Evolutionary conservation across 2,329 filamentous ascomycete species (phyloP), one percentile per base, ranked within the genome.

Genomic region (Aspergillus sp.): DNA sequence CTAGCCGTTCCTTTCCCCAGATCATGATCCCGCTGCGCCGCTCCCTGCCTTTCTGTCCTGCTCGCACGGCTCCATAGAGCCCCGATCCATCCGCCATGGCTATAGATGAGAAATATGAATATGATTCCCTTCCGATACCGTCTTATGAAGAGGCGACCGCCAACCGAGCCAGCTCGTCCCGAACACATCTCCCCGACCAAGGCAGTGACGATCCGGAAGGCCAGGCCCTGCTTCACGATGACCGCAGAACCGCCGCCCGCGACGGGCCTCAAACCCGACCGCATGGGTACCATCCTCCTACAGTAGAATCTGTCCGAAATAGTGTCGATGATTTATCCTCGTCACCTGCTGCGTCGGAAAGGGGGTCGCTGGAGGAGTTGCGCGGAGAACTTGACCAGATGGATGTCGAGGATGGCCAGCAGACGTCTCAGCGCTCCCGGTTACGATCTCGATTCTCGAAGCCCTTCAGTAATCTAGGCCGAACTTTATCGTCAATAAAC

Each of bases 361-460:
- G 77, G 72, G 66, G 78, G 79, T 76, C 90, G 63, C 79, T 80
- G 50, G 85, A 84, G 33, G 85, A 87, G 62, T 82, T 95, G 66
- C 86, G 90, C 62, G 84, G 89, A 64, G 90, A 95, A 75, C 88
- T 98, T 79, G 86, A 96, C 70, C 90, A 97, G 82, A 87, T 96
- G 83, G 91, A 96, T 65, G 85, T 96, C 43, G 84, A 91, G 67
- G 91, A 96, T 65, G 85, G 60, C 53, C 68, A 69, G 55, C 64
- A 70, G 17, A 66, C 64, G 15, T 66, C 55, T 37, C 66, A 58
- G 35, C 73, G 73, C 59, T 73, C 77, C 27, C 72, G 75, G 46
- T 69, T 84, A 64, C 72, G 78, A 56, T 73, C 74, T 61, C 79
- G 77, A 56, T 80, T 85, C 64, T 83, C 82, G 37, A 86, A 86